Base-by-base conservation (phyloP, 257 asterid species). In the Hygrophila difformis region DNA sequence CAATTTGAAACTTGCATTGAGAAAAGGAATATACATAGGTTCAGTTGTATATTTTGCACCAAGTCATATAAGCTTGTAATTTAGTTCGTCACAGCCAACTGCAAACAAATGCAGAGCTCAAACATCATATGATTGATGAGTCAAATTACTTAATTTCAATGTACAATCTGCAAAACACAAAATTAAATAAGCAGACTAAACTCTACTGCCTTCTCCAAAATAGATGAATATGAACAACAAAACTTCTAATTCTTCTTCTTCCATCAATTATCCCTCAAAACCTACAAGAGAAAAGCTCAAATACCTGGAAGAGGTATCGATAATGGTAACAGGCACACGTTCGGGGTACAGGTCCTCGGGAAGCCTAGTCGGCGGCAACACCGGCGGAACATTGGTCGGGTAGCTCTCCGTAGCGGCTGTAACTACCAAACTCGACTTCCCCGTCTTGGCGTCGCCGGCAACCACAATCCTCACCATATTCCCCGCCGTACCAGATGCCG, bases 281-380 rank as follows among this genome's bases (percentile, higher is more conserved):
- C 18, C 19, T 7, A 22, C 1, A 22, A 39, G 31, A 16, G 24
- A 52, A 57, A 13, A 12, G 37, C 14, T 31, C 47, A 51, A 33
- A 21, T 43, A 81, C 97, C 97, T 87, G 8, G 97, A 78, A 0
- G 97, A 81, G 26, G 99, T 86, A 64, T 91, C 99, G n/a, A 91
- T 65, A 64, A 91, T 72, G 60, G 89, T 91, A 56, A 82, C 84
- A 0, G 99, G 97, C 22, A 86, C 84, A 16, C 93, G 87, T 53
- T 86, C 99, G 2, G 93, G 97, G 56, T 78, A 82, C 60, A 78
- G 41, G 68, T 87, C 95, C 22, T 78, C 94, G 5, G 99, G 97
- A 11, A 91, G 83, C 83, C 95, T 67, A 5, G 94, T 86, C 0
- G 94, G 95, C 23, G 96, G 97, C 61, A 91, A 60, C 50, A 82